These are phyloP conservation scores for Gorgonomyces haynaldii DNA, from an alignment of 192 early-diverging fungal genomes.

Conservation along the genomic window DNA sequence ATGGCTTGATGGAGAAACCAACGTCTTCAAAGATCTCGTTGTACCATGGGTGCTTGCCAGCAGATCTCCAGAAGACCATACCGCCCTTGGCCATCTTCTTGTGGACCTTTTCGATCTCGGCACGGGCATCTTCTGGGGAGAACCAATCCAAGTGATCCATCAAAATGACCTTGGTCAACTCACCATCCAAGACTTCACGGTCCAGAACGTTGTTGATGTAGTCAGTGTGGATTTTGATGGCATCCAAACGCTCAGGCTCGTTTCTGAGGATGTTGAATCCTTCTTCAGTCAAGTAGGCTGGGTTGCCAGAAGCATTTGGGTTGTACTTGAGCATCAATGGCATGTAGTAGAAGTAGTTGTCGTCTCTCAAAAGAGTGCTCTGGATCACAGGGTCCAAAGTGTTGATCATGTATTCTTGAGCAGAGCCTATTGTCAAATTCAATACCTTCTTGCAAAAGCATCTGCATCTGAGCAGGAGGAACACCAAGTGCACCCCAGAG, in stretches of 20 bases:
- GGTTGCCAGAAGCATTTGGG: constrained; percentile 31
- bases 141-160: constrained; percentile 93
- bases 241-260: constrained; percentile 36
- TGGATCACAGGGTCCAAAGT: constrained; percentile 67
- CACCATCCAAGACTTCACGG: constrained; percentile 39
- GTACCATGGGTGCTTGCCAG: constrained; percentile 74
- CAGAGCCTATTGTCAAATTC: constrained; percentile 29
- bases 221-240: constrained; percentile 69
- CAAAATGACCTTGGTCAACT: constrained; percentile 61
- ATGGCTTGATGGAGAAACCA: constrained; percentile 55
- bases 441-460: constrained; percentile 62
- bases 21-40: constrained; percentile 56
- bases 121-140: constrained; percentile 48
- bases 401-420: constrained; percentile 66
- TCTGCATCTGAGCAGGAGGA: constrained; percentile 74
- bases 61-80: constrained; percentile 69
- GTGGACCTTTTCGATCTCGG: constrained; percentile 58
- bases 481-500: constrained; percentile 80
- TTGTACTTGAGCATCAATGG: constrained; percentile 61
- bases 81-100: constrained; percentile 48
- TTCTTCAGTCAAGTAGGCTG: constrained; percentile 61
- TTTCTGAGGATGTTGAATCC: constrained; percentile 48
- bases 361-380: constrained; percentile 45
- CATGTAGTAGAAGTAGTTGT: constrained; percentile 83
- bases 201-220: constrained; percentile 60